Percentiles rank a stretch among this genome's conserved stretches.
Evolutionary conservation across 805 yeast genomes (phyloP).

Genomic region (Candida golubevii): DNA sequence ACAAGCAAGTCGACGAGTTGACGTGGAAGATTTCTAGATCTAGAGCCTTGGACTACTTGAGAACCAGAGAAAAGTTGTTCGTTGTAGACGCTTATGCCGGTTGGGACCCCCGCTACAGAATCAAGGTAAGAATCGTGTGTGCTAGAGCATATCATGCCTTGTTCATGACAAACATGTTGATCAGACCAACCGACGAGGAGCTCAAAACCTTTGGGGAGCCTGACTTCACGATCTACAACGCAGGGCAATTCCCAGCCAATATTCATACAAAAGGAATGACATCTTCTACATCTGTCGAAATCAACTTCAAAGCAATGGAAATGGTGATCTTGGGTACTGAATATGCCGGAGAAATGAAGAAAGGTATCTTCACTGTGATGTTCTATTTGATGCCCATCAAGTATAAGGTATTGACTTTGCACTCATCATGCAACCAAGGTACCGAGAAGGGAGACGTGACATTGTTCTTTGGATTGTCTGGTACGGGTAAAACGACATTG

Average conservation of each 20-base stretch:
- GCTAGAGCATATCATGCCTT: conserved; percentile 98
- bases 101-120: conserved; percentile 97
- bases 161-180: conserved; percentile 97
- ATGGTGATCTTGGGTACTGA: conserved; percentile 98
- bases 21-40: conserved; percentile 95
- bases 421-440: conserved; percentile 95
- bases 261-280: conserved; percentile 96
- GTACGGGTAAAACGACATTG: conserved; percentile 97
- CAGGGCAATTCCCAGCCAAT: conserved; percentile 98
- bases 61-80: conserved; percentile 91
- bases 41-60: conserved; percentile 93
- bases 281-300: conserved; percentile 90
- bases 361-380: conserved; percentile 98
- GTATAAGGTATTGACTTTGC: conserved; percentile 86
- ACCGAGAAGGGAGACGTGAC: conserved; percentile 77
- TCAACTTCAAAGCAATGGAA: conserved; percentile 96
- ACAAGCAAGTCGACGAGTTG: conserved; percentile 87
- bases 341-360: conserved; percentile 99
- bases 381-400: conserved; percentile 96
- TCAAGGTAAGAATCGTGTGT: conserved; percentile 92
- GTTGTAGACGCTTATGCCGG: conserved; percentile 97
- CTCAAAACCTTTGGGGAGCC: conserved; percentile 90
- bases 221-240: conserved; percentile 96
- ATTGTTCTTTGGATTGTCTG: conserved; percentile 92
- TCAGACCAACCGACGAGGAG: conserved; percentile 90